Evolutionary conservation across 2,329 filamentous ascomycete species (phyloP).

Genomic region (Didymella arachidicola): DNA sequence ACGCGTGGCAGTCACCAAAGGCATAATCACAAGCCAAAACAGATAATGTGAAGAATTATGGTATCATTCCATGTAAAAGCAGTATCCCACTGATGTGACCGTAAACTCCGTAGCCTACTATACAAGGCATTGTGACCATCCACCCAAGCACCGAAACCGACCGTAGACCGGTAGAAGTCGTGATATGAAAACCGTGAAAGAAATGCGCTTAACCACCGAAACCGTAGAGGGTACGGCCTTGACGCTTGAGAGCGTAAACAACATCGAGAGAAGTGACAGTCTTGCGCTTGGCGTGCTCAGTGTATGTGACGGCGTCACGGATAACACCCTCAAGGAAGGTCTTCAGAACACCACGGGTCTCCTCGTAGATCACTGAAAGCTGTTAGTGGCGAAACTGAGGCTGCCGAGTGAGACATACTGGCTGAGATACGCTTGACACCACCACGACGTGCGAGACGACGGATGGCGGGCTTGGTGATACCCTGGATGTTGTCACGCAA

Average conservation of each 20-base stretch:
- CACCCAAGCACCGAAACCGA: slow-evolving; percentile 63
- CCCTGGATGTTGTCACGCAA: slow-evolving; percentile 64
- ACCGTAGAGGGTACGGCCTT: slow-evolving; percentile 79
- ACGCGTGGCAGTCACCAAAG: slow-evolving; percentile 7
- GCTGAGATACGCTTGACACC: slow-evolving; percentile 63
- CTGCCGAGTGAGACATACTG: slow-evolving; percentile 48
- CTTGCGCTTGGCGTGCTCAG: slow-evolving; percentile 83
- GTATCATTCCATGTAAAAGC: slow-evolving; percentile 48
- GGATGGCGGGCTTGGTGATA: slow-evolving; percentile 63
- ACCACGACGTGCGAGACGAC: slow-evolving; percentile 62
- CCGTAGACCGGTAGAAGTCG: slow-evolving; percentile 58
- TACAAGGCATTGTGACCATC: slow-evolving; percentile 46
- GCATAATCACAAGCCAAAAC: not conserved
- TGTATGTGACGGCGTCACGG: slow-evolving; percentile 79
- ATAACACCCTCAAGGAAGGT: slow-evolving; percentile 80
- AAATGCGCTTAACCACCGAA: slow-evolving; percentile 77
- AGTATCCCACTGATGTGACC: slow-evolving; percentile 41
- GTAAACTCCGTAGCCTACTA: slow-evolving; percentile 47
- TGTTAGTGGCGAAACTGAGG: slow-evolving; percentile 34
- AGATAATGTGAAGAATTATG: slow-evolving; percentile 39
- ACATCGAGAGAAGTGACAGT: slow-evolving; percentile 74
- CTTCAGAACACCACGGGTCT: slow-evolving; percentile 79
- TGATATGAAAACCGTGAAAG: slow-evolving; percentile 48
- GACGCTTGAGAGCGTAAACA: slow-evolving; percentile 70
- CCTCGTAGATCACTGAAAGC: slow-evolving; percentile 74